A percentile compares a stretch with the other conserved stretches of the same genome.
These are phyloP conservation scores for Phytopythium sindhum DNA, from an alignment of 352 stramenopile species.

Conservation along the genomic window DNA sequence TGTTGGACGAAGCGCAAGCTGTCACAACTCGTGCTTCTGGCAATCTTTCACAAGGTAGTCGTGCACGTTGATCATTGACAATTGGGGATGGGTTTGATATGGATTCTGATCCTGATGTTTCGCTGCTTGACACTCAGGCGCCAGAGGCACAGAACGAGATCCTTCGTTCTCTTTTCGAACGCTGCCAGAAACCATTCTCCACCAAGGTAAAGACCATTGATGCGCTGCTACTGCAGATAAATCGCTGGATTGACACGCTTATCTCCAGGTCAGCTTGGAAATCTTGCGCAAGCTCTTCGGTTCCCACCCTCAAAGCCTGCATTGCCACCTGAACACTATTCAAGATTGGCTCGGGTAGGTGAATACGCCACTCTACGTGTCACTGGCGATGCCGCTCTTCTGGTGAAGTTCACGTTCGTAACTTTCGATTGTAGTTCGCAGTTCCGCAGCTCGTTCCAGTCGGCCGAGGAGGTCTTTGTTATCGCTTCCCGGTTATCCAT, in stretches of 20 bases:
- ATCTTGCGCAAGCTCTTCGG: slow-evolving; percentile 43
- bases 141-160: slow-evolving; percentile 54
- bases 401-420: neutral
- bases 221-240: neutral
- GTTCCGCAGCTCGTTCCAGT: slow-evolving; percentile 44
- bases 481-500: slow-evolving; percentile 41
- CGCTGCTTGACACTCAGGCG: slow-evolving; percentile 18
- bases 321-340: slow-evolving; percentile 45
- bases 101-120: neutral
- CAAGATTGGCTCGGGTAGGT: slow-evolving; percentile 68
- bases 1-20: slow-evolving; percentile 13
- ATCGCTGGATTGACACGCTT: neutral
- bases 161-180: slow-evolving; percentile 33
- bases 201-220: slow-evolving; percentile 20
- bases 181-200: slow-evolving; percentile 21
- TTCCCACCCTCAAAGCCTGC: slow-evolving; percentile 30
- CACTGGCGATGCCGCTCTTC: neutral
- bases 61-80: slow-evolving; percentile 2
- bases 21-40: slow-evolving; percentile 25
- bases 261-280: slow-evolving; percentile 2
- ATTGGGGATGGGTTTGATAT: neutral
- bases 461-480: slow-evolving; percentile 37
- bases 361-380: neutral
- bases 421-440: slow-evolving; percentile 22
- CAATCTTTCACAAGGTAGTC: slow-evolving; percentile 37